phyloP scores from a whole-genome alignment of 2,329 filamentous ascomycete species.

The Alternaria tenuissima region DNA sequence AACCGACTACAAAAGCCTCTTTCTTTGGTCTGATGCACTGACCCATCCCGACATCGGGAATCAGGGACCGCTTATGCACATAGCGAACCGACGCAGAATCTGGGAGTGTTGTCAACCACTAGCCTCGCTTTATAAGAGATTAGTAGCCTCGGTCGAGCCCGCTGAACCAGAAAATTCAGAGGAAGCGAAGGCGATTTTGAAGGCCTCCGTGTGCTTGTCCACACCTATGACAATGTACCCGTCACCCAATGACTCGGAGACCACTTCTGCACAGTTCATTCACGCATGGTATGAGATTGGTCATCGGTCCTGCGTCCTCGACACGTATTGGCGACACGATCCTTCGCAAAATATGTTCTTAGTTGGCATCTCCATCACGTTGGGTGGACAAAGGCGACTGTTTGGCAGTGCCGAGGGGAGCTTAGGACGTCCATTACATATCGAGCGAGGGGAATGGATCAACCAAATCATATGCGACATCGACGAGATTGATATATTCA shows the following conservation, averaged over 20 bases:
- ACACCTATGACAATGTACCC: conserved; percentile 21
- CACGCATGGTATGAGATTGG: conserved; percentile 19
- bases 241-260: background rate
- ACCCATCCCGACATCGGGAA: conserved; percentile 28
- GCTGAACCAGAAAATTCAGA: conserved; percentile 1
- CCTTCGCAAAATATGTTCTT: background rate
- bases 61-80: conserved; percentile 34
- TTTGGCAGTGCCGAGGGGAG: conserved; percentile 18
- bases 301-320: conserved; percentile 17
- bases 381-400: conserved; percentile 13
- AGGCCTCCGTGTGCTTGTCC: conserved; percentile 3
- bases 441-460: conserved; percentile 22
- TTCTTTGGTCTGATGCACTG: conserved; percentile 32
- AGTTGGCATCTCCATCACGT: conserved; percentile 19
- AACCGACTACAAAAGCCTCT: conserved; percentile 27
- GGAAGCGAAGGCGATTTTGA: conserved; percentile 19
- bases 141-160: background rate
- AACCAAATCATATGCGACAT: conserved; percentile 7
- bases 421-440: conserved; percentile 6
- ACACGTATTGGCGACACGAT: conserved; percentile 22
- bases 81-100: conserved; percentile 47
- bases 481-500: background rate
- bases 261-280: conserved; percentile 18
- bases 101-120: conserved; percentile 28
- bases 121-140: conserved; percentile 9